Evolutionary conservation across 306 rosid species (phyloP), one percentile per base, ranked within the genome.

Genomic region (Vicia villosa): DNA sequence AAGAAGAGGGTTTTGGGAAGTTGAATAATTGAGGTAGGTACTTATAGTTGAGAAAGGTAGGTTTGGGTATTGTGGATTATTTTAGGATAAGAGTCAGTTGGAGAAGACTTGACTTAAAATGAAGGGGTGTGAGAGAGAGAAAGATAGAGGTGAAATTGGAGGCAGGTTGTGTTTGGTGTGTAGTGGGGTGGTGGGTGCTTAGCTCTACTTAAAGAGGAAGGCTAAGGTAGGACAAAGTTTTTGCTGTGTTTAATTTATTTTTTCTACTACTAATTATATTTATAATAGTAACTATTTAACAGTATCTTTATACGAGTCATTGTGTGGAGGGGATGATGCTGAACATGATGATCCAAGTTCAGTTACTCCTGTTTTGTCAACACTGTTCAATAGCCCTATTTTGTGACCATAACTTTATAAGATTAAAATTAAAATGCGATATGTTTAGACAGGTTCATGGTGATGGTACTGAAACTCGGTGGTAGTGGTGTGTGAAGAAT

Each of bases 11-110:
- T n/a, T 77, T 26, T 46, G 42, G 40, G 74, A 68, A 32, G 47
- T 14, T 0, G 10, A 40, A 37, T 4, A 19, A 59, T 13, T 15
- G 36, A 19, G 79, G 65, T 50, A 8, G 73, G 74, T 63, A 49
- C 65, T 81, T 73, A 73, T 81, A 61, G 73, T 46, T 63, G 78
- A 67, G 65, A 17, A 45, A 34, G 43, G 42, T 57, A 73, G 55
- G 51, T 57, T 57, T 38, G 47, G 7, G 58, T 42, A 8, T 37
- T 15, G 36, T 20, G 45, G 0, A 14, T 4, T 24, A 54, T 68
- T 17, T 59, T 57, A 32, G 77, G 81, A 75, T 70, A 75, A 75
- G 80, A 10, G 28, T 14, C 47, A 10, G 28, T 17, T 56, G 64
- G 41, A 30, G 41, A 52, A 52, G 73, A 43, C 67, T 59, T 54